Evolutionary conservation across 208 protist species (phyloP).

Genomic region (Vickermania ingenoplastis): DNA sequence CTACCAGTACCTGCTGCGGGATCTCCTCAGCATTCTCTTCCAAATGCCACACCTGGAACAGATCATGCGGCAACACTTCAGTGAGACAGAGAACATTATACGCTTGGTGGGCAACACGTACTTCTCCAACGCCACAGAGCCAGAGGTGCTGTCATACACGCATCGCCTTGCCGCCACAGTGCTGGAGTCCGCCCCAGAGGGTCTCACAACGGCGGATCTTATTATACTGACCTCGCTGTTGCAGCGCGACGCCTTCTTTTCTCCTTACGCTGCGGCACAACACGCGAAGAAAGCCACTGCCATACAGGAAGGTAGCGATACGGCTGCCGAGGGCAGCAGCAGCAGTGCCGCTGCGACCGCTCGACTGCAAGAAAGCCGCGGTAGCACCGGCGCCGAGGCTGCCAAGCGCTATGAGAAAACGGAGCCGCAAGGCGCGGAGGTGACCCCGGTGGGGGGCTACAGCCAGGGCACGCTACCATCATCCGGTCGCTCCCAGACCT

Average conservation of each 20-base stretch:
- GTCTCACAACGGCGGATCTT: neutral
- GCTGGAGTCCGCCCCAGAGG: neutral
- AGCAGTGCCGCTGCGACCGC: neutral
- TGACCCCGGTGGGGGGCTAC: no score
- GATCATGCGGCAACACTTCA: neutral
- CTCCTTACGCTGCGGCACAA: neutral
- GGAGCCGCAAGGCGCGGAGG: neutral
- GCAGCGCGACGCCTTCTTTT: neutral
- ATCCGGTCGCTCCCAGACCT: neutral
- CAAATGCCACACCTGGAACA: neutral
- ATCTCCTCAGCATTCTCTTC: neutral
- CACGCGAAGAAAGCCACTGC: neutral
- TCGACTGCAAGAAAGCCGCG: neutral
- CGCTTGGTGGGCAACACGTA: neutral
- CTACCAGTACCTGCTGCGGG: neutral
- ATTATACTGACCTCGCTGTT: neutral
- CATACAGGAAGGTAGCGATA: neutral
- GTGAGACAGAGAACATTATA: constrained; percentile 1
- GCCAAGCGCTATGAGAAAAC: neutral
- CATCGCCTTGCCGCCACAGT: neutral
- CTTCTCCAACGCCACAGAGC: neutral
- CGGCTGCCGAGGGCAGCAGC: neutral
- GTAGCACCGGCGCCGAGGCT: neutral
- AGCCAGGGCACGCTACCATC: no score
- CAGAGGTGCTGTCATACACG: neutral